phyloP scores from a whole-genome alignment of 73 alveolate genomes.

The Tetrahymena thermophila region DNA sequence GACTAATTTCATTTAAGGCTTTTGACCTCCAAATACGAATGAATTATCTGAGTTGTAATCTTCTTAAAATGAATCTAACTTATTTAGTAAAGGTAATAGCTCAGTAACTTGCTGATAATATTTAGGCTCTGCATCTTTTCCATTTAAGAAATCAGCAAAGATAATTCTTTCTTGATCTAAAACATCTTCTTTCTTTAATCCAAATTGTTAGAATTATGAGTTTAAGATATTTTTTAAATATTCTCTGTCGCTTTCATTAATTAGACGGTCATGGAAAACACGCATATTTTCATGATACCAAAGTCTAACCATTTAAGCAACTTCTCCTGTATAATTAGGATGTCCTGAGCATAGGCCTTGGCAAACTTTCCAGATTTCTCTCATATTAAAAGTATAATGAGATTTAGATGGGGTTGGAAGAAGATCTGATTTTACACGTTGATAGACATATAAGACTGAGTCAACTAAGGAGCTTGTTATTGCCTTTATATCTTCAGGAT shows the following conservation, averaged over 20 bases:
- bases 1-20: slow-evolving; percentile 90
- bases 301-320: slow-evolving; percentile 76
- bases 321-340: slow-evolving; percentile 37
- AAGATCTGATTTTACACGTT: slow-evolving; percentile 84
- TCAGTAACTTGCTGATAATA: slow-evolving; percentile 23
- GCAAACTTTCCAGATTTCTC: slow-evolving; percentile 92
- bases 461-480: slow-evolving; percentile 43
- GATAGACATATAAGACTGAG: slow-evolving; percentile 75
- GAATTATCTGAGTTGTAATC: slow-evolving; percentile 41
- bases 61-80: slow-evolving; percentile 35
- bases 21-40: slow-evolving; percentile 42
- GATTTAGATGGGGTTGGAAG: slow-evolving; percentile 99
- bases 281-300: slow-evolving; percentile 99
- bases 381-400: slow-evolving; percentile 98
- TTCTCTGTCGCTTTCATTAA: slow-evolving; percentile 82
- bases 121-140: slow-evolving; percentile 27
- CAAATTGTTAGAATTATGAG: slow-evolving; percentile 59
- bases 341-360: slow-evolving; percentile 53
- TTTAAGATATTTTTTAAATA: slow-evolving; percentile 56
- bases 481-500: slow-evolving; percentile 64
- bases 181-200: slow-evolving; percentile 12
- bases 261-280: slow-evolving; percentile 91
- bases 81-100: slow-evolving; percentile 8
- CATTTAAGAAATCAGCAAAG: slow-evolving; percentile 86
- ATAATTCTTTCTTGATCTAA: slow-evolving; percentile 90